A percentile compares a stretch with the other conserved stretches of the same genome.
Conservation (phyloP, 2,329 filamentous ascomycete species). For the Plenodomus tracheiphilus region DNA sequence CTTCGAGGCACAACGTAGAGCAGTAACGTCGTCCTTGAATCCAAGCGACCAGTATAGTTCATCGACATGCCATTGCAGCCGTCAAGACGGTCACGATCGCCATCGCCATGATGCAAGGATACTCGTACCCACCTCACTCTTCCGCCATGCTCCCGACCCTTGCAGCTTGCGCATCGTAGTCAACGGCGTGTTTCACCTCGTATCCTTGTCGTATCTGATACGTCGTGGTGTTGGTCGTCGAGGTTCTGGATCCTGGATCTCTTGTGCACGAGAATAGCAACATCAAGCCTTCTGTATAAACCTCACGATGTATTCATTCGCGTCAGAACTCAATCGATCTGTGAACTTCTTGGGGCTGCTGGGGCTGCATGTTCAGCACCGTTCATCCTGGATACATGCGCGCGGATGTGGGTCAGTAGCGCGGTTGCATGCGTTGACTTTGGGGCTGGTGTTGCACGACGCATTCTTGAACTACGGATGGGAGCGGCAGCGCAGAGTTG, state of each 20-base stretch:
- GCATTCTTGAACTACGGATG: not conserved
- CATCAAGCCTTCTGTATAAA: not conserved
- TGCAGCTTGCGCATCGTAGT: conserved; percentile 11
- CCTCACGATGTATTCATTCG: too few relatives aligned
- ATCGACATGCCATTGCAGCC: not conserved
- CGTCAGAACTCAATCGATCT: too few relatives aligned
- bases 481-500: not conserved
- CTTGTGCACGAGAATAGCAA: not conserved
- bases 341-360: too few relatives aligned
- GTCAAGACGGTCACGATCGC: not conserved
- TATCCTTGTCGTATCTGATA: conserved; percentile 17
- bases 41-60: not conserved
- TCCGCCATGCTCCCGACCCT: conserved; percentile 15
- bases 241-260: not conserved
- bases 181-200: conserved; percentile 31
- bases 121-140: conserved; percentile 9
- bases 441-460: conserved; percentile 7
- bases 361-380: not conserved
- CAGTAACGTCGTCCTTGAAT: not conserved
- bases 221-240: conserved; percentile 2
- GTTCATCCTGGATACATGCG: not conserved
- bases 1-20: too few relatives aligned
- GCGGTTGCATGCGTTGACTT: not conserved
- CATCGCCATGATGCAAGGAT: conserved; percentile 23
- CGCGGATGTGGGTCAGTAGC: not conserved